A percentile compares a stretch with the other conserved stretches of the same genome.
Evolutionary conservation across 257 asterid genomes (phyloP).

Genomic region (Nicotiana knightiana): DNA sequence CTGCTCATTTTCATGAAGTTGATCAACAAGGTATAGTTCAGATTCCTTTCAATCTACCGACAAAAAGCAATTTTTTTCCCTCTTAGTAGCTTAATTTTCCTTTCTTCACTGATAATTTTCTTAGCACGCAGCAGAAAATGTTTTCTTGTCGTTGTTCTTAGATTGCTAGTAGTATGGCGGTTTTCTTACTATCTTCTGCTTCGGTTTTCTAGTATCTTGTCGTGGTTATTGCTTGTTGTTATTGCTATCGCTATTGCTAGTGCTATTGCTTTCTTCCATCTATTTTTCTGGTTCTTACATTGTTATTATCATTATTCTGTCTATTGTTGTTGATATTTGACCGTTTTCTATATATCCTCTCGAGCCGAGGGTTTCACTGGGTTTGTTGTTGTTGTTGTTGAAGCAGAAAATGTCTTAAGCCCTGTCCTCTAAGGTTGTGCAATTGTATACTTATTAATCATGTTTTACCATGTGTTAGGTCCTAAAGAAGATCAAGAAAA

Average conservation of each 20-base stretch:
- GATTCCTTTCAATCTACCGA: background rate
- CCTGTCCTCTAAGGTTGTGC: constrained; percentile 19
- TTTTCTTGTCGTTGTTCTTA: background rate
- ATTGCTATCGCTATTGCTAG: no score
- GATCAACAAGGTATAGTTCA: constrained; percentile 43
- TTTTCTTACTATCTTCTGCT: no score
- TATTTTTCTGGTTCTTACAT: no score
- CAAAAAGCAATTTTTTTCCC: background rate
- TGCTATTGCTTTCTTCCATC: no score
- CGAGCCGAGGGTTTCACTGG: no score
- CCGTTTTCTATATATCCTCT: no score
- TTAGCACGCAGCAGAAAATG: constrained; percentile 30
- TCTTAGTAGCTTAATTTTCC: background rate
- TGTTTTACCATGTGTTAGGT: constrained; percentile 29
- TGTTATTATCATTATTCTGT: no score
- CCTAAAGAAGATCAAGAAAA: constrained; percentile 34
- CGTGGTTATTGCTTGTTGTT: no score
- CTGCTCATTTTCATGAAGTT: constrained; percentile 18
- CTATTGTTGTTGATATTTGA: no score
- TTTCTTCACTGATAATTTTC: constrained; percentile 4
- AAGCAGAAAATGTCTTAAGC: background rate
- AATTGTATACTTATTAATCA: constrained; percentile 15
- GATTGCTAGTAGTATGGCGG: no score
- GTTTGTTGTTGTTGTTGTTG: no score
- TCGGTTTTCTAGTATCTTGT: no score